Base-by-base conservation (phyloP, 495 filamentous ascomycete species). In the Corynascus novoguineensis region DNA sequence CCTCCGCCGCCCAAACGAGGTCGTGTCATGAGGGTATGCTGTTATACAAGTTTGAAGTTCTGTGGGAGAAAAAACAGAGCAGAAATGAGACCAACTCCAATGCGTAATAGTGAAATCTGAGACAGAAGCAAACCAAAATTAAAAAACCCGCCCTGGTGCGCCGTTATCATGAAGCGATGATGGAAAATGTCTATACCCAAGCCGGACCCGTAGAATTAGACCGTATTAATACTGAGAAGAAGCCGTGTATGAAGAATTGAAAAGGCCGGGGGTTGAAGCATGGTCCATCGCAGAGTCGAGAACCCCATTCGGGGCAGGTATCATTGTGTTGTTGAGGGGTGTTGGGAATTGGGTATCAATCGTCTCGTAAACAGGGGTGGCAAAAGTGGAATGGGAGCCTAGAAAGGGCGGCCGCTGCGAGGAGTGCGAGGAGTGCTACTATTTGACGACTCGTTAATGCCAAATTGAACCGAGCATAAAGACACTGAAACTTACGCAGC, bases 351-450 rank as follows among this genome's bases (percentile, higher is more conserved):
- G 49, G 56, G 56, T 53, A 58, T 58, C 56, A 53, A 50, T 44
- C 21, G 29, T 45, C 28, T 37, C 21, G 45, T 25, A 48, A 48
- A 25, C 49, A 31, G 58, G 22, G 29, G 21, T 45, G 49, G 52
- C 17, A 40, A 51, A 37, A 52, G 48, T 19, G 28, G 37, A 21
- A 10, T 9, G 46, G 47, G 27, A 54, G 28, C 50, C 57, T 68
- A 69, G 46, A 66, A 68, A 22, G 55, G 61, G 56, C 65, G 64
- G 38, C 67, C 74, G 60, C 71, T 77, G 54, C 74, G 73, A 1
- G 74, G 71, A 1, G 74, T 77, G 50, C 74, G 73, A 21, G 76
- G 74, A 0, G 75, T 72, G 53, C 55, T 73, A 19, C 72, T 75
- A 22, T 63, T 40, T 15, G 14, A 28, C 10, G 40, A 19, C 14